Percentiles rank a stretch among this genome's conserved stretches.
phyloP scores from a whole-genome alignment of 352 stramenopile genomes.

The Phytophthora litchii region DNA sequence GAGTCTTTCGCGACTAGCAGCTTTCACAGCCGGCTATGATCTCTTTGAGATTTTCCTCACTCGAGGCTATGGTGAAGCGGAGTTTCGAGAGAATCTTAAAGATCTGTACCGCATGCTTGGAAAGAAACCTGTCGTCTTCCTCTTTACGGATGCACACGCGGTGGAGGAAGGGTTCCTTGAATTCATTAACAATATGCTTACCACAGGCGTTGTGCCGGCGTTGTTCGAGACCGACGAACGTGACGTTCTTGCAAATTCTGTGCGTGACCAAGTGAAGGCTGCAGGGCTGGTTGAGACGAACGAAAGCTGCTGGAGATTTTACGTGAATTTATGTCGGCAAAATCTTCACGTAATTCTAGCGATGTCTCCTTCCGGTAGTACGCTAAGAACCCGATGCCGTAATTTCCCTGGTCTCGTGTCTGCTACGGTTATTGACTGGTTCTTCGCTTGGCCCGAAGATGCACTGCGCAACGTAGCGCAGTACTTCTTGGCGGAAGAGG shows the following conservation, averaged over 20 bases:
- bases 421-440: constrained; percentile 96
- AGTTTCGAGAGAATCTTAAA: constrained; percentile 96
- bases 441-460: constrained; percentile 95
- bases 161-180: constrained; percentile 97
- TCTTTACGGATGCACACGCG: constrained; percentile 96
- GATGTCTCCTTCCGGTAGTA: constrained; percentile 95
- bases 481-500: constrained; percentile 93
- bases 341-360: constrained; percentile 95
- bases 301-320: constrained; percentile 95
- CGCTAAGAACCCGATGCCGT: constrained; percentile 92
- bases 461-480: constrained; percentile 93
- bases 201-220: constrained; percentile 93
- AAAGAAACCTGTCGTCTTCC: constrained; percentile 91
- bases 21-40: constrained; percentile 93
- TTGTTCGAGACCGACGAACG: constrained; percentile 94
- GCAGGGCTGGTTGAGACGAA: constrained; percentile 90
- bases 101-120: constrained; percentile 92
- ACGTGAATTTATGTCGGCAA: constrained; percentile 92
- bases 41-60: constrained; percentile 96
- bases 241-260: constrained; percentile 78
- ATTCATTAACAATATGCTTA: constrained; percentile 98
- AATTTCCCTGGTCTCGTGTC: constrained; percentile 96
- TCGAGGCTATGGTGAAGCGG: constrained; percentile 91
- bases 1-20: constrained; percentile 90
- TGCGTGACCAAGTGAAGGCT: constrained; percentile 91